Evolutionary conservation across 176 grass and related monocot species (phyloP).

Genomic region (Carex parvula): DNA sequence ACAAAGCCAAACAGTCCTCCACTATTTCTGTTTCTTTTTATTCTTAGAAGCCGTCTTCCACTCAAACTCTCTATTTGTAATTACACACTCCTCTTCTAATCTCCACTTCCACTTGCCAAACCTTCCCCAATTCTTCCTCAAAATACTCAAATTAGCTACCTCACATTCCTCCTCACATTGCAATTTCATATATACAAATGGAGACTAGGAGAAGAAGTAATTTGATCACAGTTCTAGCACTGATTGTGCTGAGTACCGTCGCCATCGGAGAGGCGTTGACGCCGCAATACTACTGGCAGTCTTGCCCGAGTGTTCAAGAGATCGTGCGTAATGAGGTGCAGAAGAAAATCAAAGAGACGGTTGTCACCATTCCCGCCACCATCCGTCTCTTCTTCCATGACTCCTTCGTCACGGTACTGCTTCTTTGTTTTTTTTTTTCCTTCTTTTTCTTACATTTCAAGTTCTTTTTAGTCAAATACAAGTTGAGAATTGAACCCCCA

Average conservation of each 20-base stretch:
- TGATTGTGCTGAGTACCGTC: not conserved
- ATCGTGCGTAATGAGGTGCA: not conserved
- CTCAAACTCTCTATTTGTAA: not conserved
- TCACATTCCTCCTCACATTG: not conserved
- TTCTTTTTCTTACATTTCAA: not conserved
- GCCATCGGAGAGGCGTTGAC: not conserved
- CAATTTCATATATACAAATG: not conserved
- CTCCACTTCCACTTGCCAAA: not conserved
- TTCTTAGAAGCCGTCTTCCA: not conserved
- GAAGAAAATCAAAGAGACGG: constrained; percentile 22
- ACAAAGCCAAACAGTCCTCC: not conserved
- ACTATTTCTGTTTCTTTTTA: not conserved
- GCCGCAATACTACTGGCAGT: constrained; percentile 24
- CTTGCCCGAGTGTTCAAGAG: constrained; percentile 3
- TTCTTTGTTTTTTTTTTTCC: not conserved
- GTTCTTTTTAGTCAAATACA: not conserved
- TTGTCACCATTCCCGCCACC: constrained; percentile 25
- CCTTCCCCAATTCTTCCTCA: not conserved
- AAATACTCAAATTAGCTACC: not conserved
- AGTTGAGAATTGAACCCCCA: not conserved
- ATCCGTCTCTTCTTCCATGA: constrained; percentile 27
- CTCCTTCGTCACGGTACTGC: constrained; percentile 9
- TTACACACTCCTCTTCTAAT: not conserved
- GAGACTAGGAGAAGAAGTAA: not conserved
- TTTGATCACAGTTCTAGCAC: not conserved